phyloP scores from a whole-genome alignment of 1,139 yeast genomes.

The Diutina siamensis region DNA sequence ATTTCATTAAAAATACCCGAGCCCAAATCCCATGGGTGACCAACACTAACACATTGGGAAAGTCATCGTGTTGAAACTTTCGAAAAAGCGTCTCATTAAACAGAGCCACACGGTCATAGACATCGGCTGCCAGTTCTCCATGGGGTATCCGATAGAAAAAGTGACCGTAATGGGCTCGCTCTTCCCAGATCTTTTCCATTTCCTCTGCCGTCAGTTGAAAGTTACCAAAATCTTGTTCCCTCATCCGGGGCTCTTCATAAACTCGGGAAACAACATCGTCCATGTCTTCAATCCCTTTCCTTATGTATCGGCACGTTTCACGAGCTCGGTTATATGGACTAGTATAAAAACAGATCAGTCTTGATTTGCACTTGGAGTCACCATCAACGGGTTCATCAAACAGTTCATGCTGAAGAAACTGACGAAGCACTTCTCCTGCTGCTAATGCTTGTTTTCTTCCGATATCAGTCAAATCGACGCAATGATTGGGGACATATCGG shows the following conservation, averaged over 20 bases:
- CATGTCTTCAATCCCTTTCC: slow-evolving; percentile 45
- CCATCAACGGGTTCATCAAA: slow-evolving; percentile 24
- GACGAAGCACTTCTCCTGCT: slow-evolving; percentile 54
- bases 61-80: slow-evolving; percentile 56
- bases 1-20: slow-evolving; percentile 79
- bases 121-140: slow-evolving; percentile 95
- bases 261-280: slow-evolving; percentile 40
- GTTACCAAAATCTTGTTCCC: slow-evolving; percentile 93
- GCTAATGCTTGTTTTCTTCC: slow-evolving; percentile 59
- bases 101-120: slow-evolving; percentile 79
- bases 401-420: slow-evolving; percentile 22
- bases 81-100: slow-evolving; percentile 80
- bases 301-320: slow-evolving; percentile 63
- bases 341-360: slow-evolving; percentile 49
- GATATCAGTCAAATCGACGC: slow-evolving; percentile 52
- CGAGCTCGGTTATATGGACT: slow-evolving; percentile 78
- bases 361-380: slow-evolving; percentile 6
- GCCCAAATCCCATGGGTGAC: slow-evolving; percentile 95
- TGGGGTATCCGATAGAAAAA: slow-evolving; percentile 84
- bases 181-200: slow-evolving; percentile 71
- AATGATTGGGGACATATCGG: slow-evolving; percentile 65
- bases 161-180: slow-evolving; percentile 82
- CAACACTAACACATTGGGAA: slow-evolving; percentile 64
- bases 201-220: slow-evolving; percentile 70
- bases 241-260: slow-evolving; percentile 76